Conservation (phyloP, 2,329 filamentous ascomycete species). For the Chaetomiaceae sp. region DNA sequence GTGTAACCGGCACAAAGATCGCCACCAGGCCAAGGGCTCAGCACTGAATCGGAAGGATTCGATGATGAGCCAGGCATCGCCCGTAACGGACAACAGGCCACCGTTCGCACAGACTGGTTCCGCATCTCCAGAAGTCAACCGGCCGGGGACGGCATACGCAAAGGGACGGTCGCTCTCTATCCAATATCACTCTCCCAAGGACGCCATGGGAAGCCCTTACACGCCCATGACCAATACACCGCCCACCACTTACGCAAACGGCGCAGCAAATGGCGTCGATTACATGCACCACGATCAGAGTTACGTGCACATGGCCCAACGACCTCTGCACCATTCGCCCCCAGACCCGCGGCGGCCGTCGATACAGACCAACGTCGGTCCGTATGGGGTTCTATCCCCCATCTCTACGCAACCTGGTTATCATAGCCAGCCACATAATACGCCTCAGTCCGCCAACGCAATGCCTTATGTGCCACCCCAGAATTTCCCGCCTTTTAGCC, state of each 20-base stretch:
- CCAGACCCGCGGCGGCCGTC: slow-evolving; percentile 42
- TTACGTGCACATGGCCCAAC: slow-evolving; percentile 31
- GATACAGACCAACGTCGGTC: slow-evolving; percentile 43
- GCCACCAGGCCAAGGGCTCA: slow-evolving; percentile 74
- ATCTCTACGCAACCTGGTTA: slow-evolving; percentile 47
- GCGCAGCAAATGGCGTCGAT: slow-evolving; percentile 38
- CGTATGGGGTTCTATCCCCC: slow-evolving; percentile 53
- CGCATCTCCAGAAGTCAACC: slow-evolving; percentile 46
- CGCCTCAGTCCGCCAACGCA: slow-evolving; percentile 40
- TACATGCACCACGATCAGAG: slow-evolving; percentile 41
- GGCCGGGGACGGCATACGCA: slow-evolving; percentile 40
- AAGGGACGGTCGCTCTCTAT: slow-evolving; percentile 39
- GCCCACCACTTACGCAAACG: slow-evolving; percentile 35
- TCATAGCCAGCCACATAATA: slow-evolving; percentile 43
- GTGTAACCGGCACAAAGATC: slow-evolving; percentile 77
- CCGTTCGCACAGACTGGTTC: slow-evolving; percentile 40
- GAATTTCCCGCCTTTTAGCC: slow-evolving; percentile 58
- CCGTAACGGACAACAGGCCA: slow-evolving; percentile 38
- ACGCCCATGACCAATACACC: slow-evolving; percentile 44
- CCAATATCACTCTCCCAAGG: slow-evolving; percentile 45
- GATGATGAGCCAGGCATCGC: slow-evolving; percentile 50
- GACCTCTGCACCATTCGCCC: slow-evolving; percentile 39
- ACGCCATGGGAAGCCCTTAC: slow-evolving; percentile 42
- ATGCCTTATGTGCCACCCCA: slow-evolving; percentile 53
- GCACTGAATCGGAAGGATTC: slow-evolving; percentile 71